phyloP scores from a whole-genome alignment of 345 rosid species.

The Euphorbia pulcherrima region DNA sequence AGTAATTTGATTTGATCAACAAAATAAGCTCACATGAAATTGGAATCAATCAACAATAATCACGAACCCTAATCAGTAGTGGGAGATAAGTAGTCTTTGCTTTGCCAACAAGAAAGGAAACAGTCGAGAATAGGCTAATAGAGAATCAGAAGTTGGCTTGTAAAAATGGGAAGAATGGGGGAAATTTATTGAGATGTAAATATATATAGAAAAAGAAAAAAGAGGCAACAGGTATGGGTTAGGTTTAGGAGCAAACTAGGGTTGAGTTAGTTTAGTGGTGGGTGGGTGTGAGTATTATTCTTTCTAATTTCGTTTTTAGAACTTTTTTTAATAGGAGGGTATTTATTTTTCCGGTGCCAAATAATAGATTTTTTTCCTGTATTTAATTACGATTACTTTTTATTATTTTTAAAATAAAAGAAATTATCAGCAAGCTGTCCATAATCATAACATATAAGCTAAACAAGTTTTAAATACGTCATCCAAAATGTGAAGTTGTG shows the following conservation, averaged over 20 bases:
- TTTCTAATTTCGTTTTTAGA: no score
- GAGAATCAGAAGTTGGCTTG: background rate
- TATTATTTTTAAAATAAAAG: no score
- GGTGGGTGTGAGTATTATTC: background rate
- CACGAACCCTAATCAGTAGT: background rate
- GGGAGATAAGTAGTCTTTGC: background rate
- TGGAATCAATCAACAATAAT: background rate
- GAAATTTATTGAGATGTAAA: slow-evolving; percentile 11
- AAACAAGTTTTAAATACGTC: no score
- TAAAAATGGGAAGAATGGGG: background rate
- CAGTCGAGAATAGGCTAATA: background rate
- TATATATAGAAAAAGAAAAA: slow-evolving; percentile 13
- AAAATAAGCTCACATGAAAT: slow-evolving; percentile 14
- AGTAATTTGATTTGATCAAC: background rate
- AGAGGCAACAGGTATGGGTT: background rate
- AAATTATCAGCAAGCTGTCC: no score
- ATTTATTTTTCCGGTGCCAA: no score
- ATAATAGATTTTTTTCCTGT: no score
- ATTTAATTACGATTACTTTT: no score
- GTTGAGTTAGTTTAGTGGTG: slow-evolving; percentile 22
- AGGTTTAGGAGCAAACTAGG: slow-evolving; percentile 18
- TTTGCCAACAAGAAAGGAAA: slow-evolving; percentile 29
- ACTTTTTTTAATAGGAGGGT: no score
- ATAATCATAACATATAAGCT: no score
- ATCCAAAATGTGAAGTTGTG: no score